A percentile compares a stretch with the other conserved stretches of the same genome.
Conservation (phyloP, 306 rosid species). For the Prunus armeniaca region DNA sequence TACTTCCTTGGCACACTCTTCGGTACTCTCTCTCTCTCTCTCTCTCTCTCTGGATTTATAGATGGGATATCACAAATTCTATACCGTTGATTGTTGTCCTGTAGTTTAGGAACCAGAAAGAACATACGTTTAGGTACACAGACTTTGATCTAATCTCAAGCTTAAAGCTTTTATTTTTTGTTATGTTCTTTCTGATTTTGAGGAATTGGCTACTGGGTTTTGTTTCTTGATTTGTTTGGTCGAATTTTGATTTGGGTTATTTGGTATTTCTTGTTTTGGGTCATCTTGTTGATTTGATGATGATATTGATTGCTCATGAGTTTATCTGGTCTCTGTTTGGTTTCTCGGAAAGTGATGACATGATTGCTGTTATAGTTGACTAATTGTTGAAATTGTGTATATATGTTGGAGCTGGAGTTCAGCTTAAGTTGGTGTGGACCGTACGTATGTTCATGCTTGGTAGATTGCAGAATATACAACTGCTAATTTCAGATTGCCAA, state of each 20-base stretch:
- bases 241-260: constrained; percentile 9
- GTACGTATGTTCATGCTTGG: background rate
- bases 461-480: background rate
- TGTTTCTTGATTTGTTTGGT: background rate
- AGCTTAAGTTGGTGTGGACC: background rate
- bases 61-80: constrained; percentile 21
- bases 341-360: constrained; percentile 14
- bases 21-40: constrained; percentile 34
- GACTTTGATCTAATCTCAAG: constrained; percentile 10
- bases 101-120: constrained; percentile 24
- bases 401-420: background rate
- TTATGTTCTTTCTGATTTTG: background rate
- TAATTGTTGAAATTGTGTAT: background rate
- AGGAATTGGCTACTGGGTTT: background rate
- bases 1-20: constrained; percentile 26
- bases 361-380: background rate
- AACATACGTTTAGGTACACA: background rate
- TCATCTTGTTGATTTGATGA: background rate
- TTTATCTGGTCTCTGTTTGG: constrained; percentile 4
- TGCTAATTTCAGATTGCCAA: background rate
- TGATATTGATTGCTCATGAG: constrained; percentile 13
- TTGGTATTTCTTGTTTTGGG: background rate
- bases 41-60: constrained; percentile 16
- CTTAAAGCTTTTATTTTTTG: background rate
- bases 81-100: constrained; percentile 17